Evolutionary conservation across 1,139 yeast species (phyloP).

Genomic region (Candida tropicalis): DNA sequence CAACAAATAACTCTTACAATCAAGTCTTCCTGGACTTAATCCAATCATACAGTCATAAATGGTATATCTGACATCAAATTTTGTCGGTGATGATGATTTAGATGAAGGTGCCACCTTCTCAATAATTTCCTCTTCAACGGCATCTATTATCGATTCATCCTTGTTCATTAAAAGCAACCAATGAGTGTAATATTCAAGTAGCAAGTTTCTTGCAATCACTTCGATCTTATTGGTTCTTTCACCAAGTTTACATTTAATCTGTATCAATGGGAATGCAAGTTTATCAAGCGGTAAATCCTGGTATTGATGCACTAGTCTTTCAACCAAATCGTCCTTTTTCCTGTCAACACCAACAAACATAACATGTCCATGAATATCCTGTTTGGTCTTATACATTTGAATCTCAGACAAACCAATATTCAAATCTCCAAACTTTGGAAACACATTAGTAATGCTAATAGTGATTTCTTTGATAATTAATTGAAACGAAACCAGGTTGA

Average conservation of each 20-base stretch:
- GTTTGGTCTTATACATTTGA: constrained; percentile 33
- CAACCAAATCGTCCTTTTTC: constrained; percentile 16
- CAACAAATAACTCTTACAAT: constrained; percentile 53
- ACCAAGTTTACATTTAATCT: constrained; percentile 22
- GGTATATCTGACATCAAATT: constrained; percentile 43
- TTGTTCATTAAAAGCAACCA: constrained; percentile 47
- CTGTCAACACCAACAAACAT: constrained; percentile 26
- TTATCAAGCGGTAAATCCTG: constrained; percentile 21
- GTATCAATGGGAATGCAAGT: constrained; percentile 25
- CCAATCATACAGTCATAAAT: constrained; percentile 58
- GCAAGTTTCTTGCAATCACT: constrained; percentile 44
- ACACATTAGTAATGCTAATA: constrained; percentile 28
- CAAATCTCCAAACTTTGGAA: constrained; percentile 51
- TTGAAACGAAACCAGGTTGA: constrained; percentile 23
- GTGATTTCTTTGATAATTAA: constrained; percentile 26
- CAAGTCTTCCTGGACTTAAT: constrained; percentile 58
- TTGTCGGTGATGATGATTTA: constrained; percentile 9
- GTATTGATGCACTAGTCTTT: constrained; percentile 34
- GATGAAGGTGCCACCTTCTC: constrained; percentile 18
- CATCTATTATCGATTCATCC: constrained; percentile 19
- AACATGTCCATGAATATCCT: constrained; percentile 34
- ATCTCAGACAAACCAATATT: constrained; percentile 25
- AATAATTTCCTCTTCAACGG: constrained; percentile 21
- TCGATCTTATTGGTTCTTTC: constrained; percentile 30
- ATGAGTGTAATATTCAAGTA: constrained; percentile 54